Base-by-base conservation (phyloP, 306 rosid genomes). In the Sophora flavescens region DNA sequence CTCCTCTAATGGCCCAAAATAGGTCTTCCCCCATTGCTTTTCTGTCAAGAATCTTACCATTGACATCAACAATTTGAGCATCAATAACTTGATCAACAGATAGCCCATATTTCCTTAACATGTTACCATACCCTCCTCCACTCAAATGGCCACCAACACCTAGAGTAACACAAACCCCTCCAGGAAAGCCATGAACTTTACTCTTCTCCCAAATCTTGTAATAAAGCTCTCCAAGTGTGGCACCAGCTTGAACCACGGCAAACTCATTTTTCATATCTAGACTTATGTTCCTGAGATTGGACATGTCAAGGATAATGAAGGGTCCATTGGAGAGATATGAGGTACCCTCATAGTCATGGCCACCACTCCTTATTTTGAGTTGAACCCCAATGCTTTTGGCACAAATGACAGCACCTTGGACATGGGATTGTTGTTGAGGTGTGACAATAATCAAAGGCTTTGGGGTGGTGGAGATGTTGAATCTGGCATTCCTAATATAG, bases 1-100 rank as follows among this genome's bases (percentile, higher is more conserved):
- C 91, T 4, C 93, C 91, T 47, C 70, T 72, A 30, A 87, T 83
- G 0, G 93, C 93, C 93, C 89, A 89, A 59, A 87, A 89, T n/a
- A 89, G 76, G 50, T 87, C 91, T 26, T 89, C 87, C 11, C 91
- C 91, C 93, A 89, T 87, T 12, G 86, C 56, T 6, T 76, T 56
- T 7, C 83, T 74, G 8, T 89, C 83, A 0, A 83, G 80, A 12
- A 89, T 57, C 62, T 74, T 80, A 8, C 91, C 91, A 0, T 83
- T 82, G 0, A 63, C 87, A 13, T 85, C 85, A 4, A 89, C 86
- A 2, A 89, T 77, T 72, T 50, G 74, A 0, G 93, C 89, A 32
- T 89, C 91, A 6, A 85, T 16, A 1, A 89, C 63, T 10, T 85
- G 62, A 28, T 89, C 93, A 3, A 84, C 80, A 0, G 94, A 70